phyloP scores from a whole-genome alignment of 805 yeast species.

The Suhomyces xylopsoci region DNA sequence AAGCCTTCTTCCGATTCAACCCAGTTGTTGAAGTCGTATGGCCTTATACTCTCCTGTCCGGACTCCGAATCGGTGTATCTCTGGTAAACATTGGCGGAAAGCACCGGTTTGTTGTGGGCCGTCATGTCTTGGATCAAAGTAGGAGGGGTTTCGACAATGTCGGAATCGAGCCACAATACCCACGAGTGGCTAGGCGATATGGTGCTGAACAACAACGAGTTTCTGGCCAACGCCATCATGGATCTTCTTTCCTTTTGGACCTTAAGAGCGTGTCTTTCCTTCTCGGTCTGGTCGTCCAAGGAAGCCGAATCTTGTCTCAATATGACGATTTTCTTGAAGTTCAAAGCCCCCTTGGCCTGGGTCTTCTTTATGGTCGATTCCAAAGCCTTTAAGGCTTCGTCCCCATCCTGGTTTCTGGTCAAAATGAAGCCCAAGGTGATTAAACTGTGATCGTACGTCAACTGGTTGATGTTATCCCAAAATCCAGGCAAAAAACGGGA shows the following conservation, averaged over 20 bases:
- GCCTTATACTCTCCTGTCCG: constrained; percentile 62
- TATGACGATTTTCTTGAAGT: constrained; percentile 81
- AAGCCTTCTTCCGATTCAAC: constrained; percentile 78
- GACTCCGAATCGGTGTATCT: constrained; percentile 60
- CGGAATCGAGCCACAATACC: constrained; percentile 97
- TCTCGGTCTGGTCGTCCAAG: constrained; percentile 70
- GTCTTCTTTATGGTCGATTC: constrained; percentile 72
- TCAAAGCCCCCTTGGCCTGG: constrained; percentile 57
- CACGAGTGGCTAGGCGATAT: constrained; percentile 87
- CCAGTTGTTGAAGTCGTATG: constrained; percentile 98
- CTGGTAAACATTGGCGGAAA: constrained; percentile 93
- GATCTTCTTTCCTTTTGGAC: constrained; percentile 88
- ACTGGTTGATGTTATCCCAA: constrained; percentile 77
- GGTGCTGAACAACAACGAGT: constrained; percentile 85
- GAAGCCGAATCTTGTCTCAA: constrained; percentile 88
- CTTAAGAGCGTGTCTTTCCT: constrained; percentile 82
- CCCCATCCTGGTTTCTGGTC: constrained; percentile 82
- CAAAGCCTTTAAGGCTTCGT: constrained; percentile 64
- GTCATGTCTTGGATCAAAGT: constrained; percentile 85
- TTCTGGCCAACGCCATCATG: constrained; percentile 92
- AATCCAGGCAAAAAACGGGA: constrained; percentile 79
- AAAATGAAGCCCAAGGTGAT: constrained; percentile 89
- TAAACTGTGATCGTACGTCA: constrained; percentile 80
- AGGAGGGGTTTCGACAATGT: constrained; percentile 83
- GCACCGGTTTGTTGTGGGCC: constrained; percentile 76